Percentiles rank a stretch among this genome's conserved stretches.
These are phyloP conservation scores for Pichia cactophila DNA, from an alignment of 1,139 yeast genomes.

Conservation along the genomic window DNA sequence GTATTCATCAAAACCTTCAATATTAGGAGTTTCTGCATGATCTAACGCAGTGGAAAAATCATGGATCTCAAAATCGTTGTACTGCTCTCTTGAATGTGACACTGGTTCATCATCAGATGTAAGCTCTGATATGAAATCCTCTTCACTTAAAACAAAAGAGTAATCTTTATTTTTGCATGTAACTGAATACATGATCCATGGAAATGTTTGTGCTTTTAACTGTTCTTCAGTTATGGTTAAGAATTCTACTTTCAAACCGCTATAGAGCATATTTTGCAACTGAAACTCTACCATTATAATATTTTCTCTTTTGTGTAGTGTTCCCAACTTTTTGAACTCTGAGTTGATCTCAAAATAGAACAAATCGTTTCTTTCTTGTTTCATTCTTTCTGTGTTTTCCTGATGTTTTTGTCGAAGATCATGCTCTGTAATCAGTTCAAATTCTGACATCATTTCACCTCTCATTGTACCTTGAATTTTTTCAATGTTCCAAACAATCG, in stretches of 20 bases:
- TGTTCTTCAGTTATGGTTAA: constrained; percentile 63
- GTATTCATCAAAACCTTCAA: constrained; percentile 3
- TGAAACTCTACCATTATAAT: constrained; percentile 55
- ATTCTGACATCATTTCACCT: constrained; percentile 53
- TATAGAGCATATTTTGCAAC: constrained; percentile 59
- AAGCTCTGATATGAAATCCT: constrained; percentile 11
- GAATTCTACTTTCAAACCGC: constrained; percentile 68
- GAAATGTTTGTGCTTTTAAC: constrained; percentile 66
- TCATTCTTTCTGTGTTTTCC: constrained; percentile 20
- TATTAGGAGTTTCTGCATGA: not conserved
- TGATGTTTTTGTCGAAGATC: constrained; percentile 17
- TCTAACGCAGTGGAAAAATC: constrained; percentile 11
- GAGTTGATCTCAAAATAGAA: constrained; percentile 35
- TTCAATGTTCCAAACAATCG: constrained; percentile 54
- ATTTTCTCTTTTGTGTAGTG: constrained; percentile 26
- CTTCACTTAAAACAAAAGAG: constrained; percentile 19
- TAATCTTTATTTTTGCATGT: constrained; percentile 24
- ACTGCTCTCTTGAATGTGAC: not conserved
- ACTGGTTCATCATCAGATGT: constrained; percentile 2
- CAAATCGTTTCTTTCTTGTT: constrained; percentile 27
- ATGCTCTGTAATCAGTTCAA: constrained; percentile 48
- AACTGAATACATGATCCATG: constrained; percentile 71
- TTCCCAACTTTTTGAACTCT: constrained; percentile 17
- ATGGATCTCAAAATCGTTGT: not conserved
- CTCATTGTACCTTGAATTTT: constrained; percentile 44